Conservation (phyloP, 176 grass and related monocot genomes). For the Calamus simplicifolius region DNA sequence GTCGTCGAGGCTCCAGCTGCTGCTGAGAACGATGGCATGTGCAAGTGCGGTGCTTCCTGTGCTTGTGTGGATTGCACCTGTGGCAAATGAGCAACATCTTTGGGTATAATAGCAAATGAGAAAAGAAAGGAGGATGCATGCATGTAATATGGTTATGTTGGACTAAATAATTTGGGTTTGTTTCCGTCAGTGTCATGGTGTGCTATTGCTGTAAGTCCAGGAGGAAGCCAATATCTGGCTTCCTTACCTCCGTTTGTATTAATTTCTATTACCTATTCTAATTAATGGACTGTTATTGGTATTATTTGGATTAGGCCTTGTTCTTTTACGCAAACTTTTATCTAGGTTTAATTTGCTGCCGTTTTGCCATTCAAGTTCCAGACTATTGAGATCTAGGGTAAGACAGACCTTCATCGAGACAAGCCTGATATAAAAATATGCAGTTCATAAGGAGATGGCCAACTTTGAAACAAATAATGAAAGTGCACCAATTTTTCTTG, state of each 20-base stretch:
- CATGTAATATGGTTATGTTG: neutral
- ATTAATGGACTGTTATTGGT: neutral
- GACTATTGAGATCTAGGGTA: too few species aligned
- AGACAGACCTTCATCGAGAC: too few species aligned
- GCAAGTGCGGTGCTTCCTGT: conserved; percentile 11
- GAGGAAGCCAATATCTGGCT: too few species aligned
- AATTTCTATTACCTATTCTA: neutral
- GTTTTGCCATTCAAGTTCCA: too few species aligned
- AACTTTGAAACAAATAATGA: too few species aligned
- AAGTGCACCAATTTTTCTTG: too few species aligned
- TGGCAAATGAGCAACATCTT: neutral
- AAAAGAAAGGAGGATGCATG: neutral
- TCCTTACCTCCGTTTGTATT: too few species aligned
- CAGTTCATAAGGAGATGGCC: too few species aligned
- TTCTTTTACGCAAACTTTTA: too few species aligned
- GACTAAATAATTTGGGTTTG: neutral
- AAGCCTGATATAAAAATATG: too few species aligned
- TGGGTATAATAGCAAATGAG: neutral
- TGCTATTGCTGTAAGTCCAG: neutral
- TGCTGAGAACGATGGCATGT: neutral
- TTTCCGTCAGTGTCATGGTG: neutral
- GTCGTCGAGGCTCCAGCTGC: neutral
- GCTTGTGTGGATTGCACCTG: conserved; percentile 11
- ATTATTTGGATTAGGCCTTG: neutral
- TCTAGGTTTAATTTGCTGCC: too few species aligned